These are phyloP conservation scores for Picochlorum sp. DNA, from an alignment of 139 green algal genomes.

Conservation along the genomic window DNA sequence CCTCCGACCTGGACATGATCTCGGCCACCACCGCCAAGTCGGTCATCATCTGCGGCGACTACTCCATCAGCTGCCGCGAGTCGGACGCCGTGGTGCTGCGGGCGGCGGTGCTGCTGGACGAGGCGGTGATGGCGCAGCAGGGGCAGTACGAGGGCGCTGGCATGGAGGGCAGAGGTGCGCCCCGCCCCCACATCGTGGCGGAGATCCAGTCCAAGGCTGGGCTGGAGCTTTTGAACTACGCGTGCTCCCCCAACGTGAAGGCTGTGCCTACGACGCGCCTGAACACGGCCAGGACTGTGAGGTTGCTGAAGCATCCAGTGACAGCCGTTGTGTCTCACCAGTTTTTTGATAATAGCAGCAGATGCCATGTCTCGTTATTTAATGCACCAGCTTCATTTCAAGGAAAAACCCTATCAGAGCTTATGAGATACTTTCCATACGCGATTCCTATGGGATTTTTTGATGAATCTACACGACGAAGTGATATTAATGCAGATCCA, in stretches of 20 bases:
- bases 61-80: neutral
- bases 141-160: neutral
- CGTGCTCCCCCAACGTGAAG: conserved; percentile 32
- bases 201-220: conserved; percentile 12
- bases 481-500: neutral
- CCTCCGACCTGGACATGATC: neutral
- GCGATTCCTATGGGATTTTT: neutral
- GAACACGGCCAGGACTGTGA: conserved; percentile 29
- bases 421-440: neutral
- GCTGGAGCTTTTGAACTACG: conserved; percentile 29
- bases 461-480: neutral
- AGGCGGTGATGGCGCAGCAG: neutral
- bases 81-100: conserved; percentile 5
- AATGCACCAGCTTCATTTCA: neutral
- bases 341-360: conserved; percentile 5
- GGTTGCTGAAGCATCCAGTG: conserved; percentile 1
- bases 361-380: neutral
- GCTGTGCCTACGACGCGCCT: conserved; percentile 38
- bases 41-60: conserved; percentile 12
- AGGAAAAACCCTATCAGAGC: neutral
- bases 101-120: conserved; percentile 7
- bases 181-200: neutral
- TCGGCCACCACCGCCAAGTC: neutral
- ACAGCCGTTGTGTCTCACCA: neutral
- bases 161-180: neutral